Evolutionary conservation across 352 stramenopile genomes (phyloP).

Genomic region (Phytophthora macrochlamydospora): DNA sequence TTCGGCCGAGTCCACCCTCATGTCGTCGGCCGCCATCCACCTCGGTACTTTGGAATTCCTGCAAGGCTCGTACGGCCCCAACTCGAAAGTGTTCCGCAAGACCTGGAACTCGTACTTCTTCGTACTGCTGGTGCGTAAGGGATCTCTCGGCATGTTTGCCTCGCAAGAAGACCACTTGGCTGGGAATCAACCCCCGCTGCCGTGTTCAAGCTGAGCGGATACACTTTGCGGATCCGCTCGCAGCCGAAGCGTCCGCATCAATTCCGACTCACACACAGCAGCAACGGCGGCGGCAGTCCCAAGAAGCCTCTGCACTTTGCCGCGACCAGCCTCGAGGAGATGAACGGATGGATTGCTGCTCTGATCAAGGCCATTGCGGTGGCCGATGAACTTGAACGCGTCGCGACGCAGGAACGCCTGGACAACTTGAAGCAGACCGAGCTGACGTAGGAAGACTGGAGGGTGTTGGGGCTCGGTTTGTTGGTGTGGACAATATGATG

Average conservation of each 20-base stretch:
- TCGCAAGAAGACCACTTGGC: slow-evolving; percentile 46
- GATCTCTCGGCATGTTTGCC: slow-evolving; percentile 73
- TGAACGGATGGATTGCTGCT: slow-evolving; percentile 70
- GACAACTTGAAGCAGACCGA: neutral
- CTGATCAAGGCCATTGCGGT: slow-evolving; percentile 69
- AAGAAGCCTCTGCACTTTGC: slow-evolving; percentile 71
- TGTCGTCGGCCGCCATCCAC: slow-evolving; percentile 47
- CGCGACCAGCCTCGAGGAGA: slow-evolving; percentile 60
- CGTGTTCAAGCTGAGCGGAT: slow-evolving; percentile 75
- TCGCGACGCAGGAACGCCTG: slow-evolving; percentile 16
- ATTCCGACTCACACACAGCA: slow-evolving; percentile 59
- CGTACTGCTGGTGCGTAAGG: slow-evolving; percentile 74
- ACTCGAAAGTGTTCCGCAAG: slow-evolving; percentile 63
- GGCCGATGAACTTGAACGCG: slow-evolving; percentile 53
- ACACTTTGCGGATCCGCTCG: slow-evolving; percentile 66
- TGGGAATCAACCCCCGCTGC: slow-evolving; percentile 52
- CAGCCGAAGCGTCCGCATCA: slow-evolving; percentile 72
- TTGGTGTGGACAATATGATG: slow-evolving; percentile 27
- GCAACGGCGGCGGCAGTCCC: slow-evolving; percentile 22
- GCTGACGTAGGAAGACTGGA: neutral
- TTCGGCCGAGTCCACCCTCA: slow-evolving; percentile 23
- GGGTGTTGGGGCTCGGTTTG: neutral
- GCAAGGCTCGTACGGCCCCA: slow-evolving; percentile 44
- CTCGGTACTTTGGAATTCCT: slow-evolving; percentile 54
- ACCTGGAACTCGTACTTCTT: slow-evolving; percentile 71